Evolutionary conservation across 2,329 filamentous ascomycete species (phyloP), one percentile per base, ranked within the genome.

Genomic region (Coniochaeta ligniaria): DNA sequence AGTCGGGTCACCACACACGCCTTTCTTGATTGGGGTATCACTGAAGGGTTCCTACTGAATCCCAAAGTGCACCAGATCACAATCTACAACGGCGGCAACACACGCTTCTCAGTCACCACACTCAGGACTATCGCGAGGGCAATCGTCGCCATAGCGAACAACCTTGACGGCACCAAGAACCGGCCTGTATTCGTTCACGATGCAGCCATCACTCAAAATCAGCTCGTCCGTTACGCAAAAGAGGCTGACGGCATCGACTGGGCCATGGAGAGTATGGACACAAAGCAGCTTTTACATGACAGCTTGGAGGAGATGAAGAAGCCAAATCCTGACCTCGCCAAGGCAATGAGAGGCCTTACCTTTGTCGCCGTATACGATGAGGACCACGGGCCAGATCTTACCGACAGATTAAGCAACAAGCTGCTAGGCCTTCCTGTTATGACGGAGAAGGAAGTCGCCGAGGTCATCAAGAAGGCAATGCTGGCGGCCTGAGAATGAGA

Each of bases 121-220:
- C 72, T 84, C 0, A 64, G 70, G 14, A 76, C 78, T 22, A 76
- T 87, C 50, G 83, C 76, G 2, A 70, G 75, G 36, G 78, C 83
- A 1, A 75, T 85, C 1, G 75, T 78, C 14, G 74, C 77, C 4
- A 72, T 83, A 9, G 71, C 88, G n/a, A 73, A 71, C 66, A 76
- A 68, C 28, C 74, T 78, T 1, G 73, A 75, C 0, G 71, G 76
- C 59, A 86, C 83, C 0, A 77, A 75, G 50, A 88, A 88, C 67
- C 74, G 80, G 62, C 81, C 83, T 68, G 68, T 88, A 47, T 79
- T 78, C 59, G 71, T 88, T 17, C 79, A 80, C 7, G 83, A 80
- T 3, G 81, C 85, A 62, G 77, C 76, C 28, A 78, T 79, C 0
- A 78, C 78, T 0, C 84, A 87, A 70, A 80, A 80, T 5, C 74